These are phyloP conservation scores for Talaromyces sp. DNA, from an alignment of 2,329 filamentous ascomycete genomes.

Conservation along the genomic window DNA sequence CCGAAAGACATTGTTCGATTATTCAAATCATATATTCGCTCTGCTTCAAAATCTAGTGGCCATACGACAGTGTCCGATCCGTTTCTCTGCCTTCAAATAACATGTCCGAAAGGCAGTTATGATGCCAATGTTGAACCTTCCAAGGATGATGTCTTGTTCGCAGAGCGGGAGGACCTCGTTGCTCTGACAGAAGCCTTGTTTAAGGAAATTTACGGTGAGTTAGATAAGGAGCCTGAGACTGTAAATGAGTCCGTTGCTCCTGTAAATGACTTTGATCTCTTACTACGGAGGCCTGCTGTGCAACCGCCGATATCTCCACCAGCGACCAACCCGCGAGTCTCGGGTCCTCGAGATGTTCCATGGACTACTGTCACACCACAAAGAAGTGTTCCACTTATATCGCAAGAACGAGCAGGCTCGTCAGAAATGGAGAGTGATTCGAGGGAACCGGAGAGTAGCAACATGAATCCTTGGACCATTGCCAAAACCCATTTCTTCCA, in stretches of 20 bases:
- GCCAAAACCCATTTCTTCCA: conserved; percentile 25
- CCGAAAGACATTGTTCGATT: conserved; percentile 48
- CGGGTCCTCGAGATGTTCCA: background rate
- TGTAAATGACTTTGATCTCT: conserved; percentile 15
- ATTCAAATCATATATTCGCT: conserved; percentile 48
- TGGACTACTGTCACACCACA: background rate
- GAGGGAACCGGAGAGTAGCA: conserved; percentile 6
- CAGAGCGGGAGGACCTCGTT: conserved; percentile 42
- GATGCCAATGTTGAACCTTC: conserved; percentile 60
- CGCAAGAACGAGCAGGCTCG: background rate
- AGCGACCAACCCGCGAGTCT: background rate
- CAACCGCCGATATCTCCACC: conserved; percentile 5
- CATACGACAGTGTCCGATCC: conserved; percentile 41
- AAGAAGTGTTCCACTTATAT: background rate
- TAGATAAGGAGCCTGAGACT: conserved; percentile 7
- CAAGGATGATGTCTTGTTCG: conserved; percentile 60
- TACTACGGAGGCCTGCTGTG: conserved; percentile 16
- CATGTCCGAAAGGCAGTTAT: conserved; percentile 51
- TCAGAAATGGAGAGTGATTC: background rate
- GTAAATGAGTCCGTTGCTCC: background rate
- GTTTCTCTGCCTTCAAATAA: conserved; percentile 52
- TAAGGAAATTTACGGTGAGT: conserved; percentile 28
- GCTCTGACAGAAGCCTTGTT: conserved; percentile 43
- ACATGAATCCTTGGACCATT: conserved; percentile 32
- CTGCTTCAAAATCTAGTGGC: conserved; percentile 17